A percentile compares a stretch with the other conserved stretches of the same genome.
These are phyloP conservation scores for Pseudogymnoascus sp. DNA, from an alignment of 2,329 filamentous ascomycete species.

Conservation along the genomic window DNA sequence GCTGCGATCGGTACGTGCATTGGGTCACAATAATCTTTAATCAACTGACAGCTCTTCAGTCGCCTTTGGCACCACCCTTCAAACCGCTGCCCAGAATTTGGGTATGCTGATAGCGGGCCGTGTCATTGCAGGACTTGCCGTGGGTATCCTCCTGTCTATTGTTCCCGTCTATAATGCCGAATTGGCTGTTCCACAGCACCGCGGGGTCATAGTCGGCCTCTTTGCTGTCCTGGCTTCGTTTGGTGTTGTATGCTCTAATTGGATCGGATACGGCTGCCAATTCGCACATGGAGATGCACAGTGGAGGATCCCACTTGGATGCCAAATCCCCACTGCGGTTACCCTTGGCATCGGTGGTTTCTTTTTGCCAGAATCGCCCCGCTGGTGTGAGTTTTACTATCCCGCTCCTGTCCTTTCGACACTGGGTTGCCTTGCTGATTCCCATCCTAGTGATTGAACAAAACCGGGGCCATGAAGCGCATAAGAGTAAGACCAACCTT, in stretches of 20 bases:
- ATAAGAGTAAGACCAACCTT: not conserved
- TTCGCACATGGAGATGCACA: constrained; percentile 25
- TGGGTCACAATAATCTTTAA: not conserved
- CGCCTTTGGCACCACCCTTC: constrained; percentile 19
- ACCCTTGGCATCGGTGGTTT: constrained; percentile 13
- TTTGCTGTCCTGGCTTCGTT: constrained; percentile 30
- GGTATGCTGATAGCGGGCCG: constrained; percentile 24
- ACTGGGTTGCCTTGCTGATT: constrained; percentile 11
- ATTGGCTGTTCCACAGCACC: constrained; percentile 24
- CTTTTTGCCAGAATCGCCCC: constrained; percentile 17
- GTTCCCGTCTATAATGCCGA: constrained; percentile 26
- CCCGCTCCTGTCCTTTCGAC: constrained; percentile 11
- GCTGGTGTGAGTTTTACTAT: constrained; percentile 13
- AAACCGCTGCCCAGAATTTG: constrained; percentile 19
- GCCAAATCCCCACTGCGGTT: constrained; percentile 24
- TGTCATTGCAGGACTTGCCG: constrained; percentile 17
- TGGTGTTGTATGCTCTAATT: constrained; percentile 32
- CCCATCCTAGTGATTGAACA: constrained; percentile 10
- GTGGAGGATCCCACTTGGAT: constrained; percentile 30
- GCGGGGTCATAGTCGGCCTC: constrained; percentile 25
- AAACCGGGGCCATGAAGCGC: constrained; percentile 9
- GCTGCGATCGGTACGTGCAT: not conserved
- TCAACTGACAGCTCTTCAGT: constrained; percentile 11
- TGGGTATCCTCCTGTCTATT: constrained; percentile 10
- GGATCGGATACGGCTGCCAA: constrained; percentile 33